Evolutionary conservation across 495 filamentous ascomycete species (phyloP).

Genomic region (Physcia stellaris): DNA sequence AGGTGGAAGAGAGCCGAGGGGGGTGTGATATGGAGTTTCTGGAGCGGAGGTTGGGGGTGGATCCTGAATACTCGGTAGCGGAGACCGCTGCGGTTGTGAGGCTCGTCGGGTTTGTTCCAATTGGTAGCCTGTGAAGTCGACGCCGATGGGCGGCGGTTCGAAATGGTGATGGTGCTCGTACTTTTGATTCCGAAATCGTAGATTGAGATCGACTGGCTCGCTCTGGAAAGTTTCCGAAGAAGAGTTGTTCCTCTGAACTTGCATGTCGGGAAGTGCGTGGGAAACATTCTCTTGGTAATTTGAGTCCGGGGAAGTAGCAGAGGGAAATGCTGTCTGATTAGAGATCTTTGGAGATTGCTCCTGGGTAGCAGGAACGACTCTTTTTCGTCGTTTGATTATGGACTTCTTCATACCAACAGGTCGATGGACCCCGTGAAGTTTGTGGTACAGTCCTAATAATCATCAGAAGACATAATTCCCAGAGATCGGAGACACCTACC

Average conservation of each 20-base stretch:
- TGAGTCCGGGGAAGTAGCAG: constrained; percentile 22
- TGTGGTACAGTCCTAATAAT: constrained; percentile 76
- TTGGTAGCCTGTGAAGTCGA: constrained; percentile 37
- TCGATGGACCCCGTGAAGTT: constrained; percentile 84
- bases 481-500: constrained; percentile 43
- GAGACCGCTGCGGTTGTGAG: constrained; percentile 26
- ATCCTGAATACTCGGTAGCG: constrained; percentile 28
- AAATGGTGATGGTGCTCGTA: constrained; percentile 24
- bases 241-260: constrained; percentile 8
- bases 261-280: no score
- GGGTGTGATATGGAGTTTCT: constrained; percentile 21
- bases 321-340: constrained; percentile 10
- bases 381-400: constrained; percentile 89
- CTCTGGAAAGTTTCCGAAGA: constrained; percentile 14
- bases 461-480: constrained; percentile 17
- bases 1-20: constrained; percentile 22
- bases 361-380: constrained; percentile 73
- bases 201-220: constrained; percentile 45
- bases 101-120: constrained; percentile 10
- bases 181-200: constrained; percentile 37
- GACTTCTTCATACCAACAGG: constrained; percentile 96
- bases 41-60: constrained; percentile 16
- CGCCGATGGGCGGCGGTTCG: constrained; percentile 29
- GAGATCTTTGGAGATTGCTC: constrained; percentile 23
- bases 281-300: constrained; percentile 29